Conservation (phyloP, 176 grass and related monocot genomes). For the Triticum timopheevii region DNA sequence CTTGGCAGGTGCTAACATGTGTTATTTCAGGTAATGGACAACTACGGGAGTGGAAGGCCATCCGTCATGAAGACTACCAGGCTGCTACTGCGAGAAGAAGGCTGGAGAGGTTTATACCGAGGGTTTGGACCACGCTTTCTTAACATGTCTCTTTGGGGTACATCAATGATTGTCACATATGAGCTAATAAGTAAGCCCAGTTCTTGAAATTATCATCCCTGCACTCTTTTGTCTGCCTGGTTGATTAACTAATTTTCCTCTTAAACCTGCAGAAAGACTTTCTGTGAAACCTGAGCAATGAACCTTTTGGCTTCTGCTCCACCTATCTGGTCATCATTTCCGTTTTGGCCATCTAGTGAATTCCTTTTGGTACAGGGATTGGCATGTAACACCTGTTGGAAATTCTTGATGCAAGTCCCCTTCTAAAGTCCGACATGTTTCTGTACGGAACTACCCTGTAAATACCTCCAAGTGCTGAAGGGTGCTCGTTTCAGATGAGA, state of each 20-base stretch:
- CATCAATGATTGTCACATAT: conserved; percentile 99
- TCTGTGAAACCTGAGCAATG: conserved; percentile 55
- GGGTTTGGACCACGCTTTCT: conserved; percentile 90
- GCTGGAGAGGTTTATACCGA: conserved; percentile 92
- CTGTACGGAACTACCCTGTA: not conserved
- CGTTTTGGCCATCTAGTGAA: not conserved
- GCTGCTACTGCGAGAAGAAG: conserved; percentile 75
- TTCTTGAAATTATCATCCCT: not conserved
- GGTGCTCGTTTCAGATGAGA: not conserved
- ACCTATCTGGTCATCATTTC: conserved; percentile 7
- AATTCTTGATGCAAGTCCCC: not conserved
- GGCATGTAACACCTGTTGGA: not conserved
- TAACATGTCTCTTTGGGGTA: conserved; percentile 99
- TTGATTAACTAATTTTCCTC: not conserved
- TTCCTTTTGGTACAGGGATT: not conserved
- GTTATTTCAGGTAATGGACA: conserved; percentile 78
- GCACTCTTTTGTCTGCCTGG: not conserved
- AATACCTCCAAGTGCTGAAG: not conserved
- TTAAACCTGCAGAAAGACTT: conserved; percentile 63
- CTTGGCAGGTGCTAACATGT: not conserved
- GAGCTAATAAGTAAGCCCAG: conserved; percentile 82
- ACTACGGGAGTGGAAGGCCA: conserved; percentile 73
- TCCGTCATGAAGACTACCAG: conserved; percentile 72
- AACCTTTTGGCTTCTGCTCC: not conserved
- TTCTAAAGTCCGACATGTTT: not conserved